Conservation (phyloP, 202 grass and related monocot species). For the Sporobolus alterniflorus region DNA sequence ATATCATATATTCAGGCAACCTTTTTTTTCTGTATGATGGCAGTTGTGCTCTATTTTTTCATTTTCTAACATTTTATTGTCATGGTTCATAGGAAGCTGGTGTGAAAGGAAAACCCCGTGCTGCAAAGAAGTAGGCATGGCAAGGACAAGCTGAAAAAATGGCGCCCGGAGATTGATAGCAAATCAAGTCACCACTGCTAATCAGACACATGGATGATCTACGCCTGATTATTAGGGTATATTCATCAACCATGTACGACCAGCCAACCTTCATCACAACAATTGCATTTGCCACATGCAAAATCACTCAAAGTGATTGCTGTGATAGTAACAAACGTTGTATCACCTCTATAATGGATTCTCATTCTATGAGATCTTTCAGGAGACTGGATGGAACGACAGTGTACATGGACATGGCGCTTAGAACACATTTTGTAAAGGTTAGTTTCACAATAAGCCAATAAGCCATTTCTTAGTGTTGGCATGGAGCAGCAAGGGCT, state of each 20-base stretch:
- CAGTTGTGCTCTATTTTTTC: slow-evolving; percentile 2
- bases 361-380: not conserved
- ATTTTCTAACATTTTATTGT: slow-evolving; percentile 15
- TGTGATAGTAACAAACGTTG: not conserved
- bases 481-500: no score
- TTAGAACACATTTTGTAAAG: no score
- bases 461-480: no score
- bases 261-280: not conserved
- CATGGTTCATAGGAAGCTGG: slow-evolving; percentile 68
- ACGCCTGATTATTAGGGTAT: slow-evolving; percentile 15
- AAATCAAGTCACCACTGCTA: slow-evolving; percentile 28
- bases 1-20: not conserved
- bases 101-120: slow-evolving; percentile 89
- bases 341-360: not conserved
- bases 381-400: no score
- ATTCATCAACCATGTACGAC: slow-evolving; percentile 11
- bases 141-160: slow-evolving; percentile 17
- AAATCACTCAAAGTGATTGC: not conserved
- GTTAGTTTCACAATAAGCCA: no score
- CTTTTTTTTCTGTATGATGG: slow-evolving; percentile 21
- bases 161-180: not conserved
- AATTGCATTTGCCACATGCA: slow-evolving; percentile 8
- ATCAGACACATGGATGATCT: not conserved
- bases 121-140: slow-evolving; percentile 59
- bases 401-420: no score